phyloP scores from a whole-genome alignment of 176 grass and related monocot genomes.

The Raddia distichophylla region DNA sequence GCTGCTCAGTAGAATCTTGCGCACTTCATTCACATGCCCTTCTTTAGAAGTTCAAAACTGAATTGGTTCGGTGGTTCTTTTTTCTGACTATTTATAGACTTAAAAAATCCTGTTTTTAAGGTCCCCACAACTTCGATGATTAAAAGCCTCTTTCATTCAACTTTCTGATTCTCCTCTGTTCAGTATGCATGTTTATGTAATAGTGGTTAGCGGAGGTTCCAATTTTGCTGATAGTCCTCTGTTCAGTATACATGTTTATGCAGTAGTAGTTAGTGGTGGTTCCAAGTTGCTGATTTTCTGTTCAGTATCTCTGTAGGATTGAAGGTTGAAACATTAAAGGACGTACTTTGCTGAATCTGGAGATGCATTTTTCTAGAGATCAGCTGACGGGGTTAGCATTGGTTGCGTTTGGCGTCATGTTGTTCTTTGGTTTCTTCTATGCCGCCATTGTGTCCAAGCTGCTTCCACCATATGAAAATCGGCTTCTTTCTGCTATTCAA shows the following conservation, averaged over 20 bases:
- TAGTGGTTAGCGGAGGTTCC: no score
- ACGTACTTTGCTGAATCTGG: background rate
- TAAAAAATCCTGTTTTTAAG: background rate
- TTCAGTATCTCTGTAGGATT: background rate
- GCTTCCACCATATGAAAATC: constrained; percentile 50
- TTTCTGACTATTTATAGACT: background rate
- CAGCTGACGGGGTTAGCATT: constrained; percentile 10
- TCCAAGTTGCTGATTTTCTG: no score
- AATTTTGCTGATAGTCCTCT: no score
- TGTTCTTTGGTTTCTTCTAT: constrained; percentile 48
- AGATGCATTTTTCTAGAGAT: constrained; percentile 35
- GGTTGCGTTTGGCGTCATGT: constrained; percentile 36
- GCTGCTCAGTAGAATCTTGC: background rate
- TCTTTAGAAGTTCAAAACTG: no score
- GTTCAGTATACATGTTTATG: no score
- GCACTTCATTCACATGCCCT: background rate
- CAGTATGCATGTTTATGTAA: background rate
- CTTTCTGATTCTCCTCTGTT: background rate
- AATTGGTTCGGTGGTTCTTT: background rate
- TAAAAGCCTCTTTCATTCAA: background rate
- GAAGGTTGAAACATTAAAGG: background rate
- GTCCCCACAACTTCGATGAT: background rate
- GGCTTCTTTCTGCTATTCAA: constrained; percentile 48
- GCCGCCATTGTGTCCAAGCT: constrained; percentile 54
- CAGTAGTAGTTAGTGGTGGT: no score